These are phyloP conservation scores for Thermomucor indicae-seudaticae DNA, from an alignment of 371 early-diverging fungal genomes.

Conservation along the genomic window DNA sequence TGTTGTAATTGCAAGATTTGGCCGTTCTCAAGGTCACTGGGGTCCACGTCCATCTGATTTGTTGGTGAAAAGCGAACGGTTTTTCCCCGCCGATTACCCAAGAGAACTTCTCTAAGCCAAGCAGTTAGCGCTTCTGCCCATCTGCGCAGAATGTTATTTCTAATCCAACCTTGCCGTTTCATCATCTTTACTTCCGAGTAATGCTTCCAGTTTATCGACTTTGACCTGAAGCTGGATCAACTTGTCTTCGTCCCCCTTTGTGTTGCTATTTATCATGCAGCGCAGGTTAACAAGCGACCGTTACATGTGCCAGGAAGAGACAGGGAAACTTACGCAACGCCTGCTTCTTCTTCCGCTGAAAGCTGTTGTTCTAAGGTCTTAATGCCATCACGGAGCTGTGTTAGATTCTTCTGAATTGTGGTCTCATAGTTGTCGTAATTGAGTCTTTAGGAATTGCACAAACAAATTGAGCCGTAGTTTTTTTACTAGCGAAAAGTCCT, in stretches of 20 bases:
- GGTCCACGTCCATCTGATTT: conserved; percentile 33
- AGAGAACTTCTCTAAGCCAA: conserved; percentile 25
- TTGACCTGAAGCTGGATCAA: conserved; percentile 58
- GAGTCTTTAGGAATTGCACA: conserved; percentile 27
- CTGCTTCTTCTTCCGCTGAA: conserved; percentile 57
- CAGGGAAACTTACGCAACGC: conserved; percentile 37
- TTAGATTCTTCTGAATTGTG: conserved; percentile 53
- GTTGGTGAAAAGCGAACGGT: conserved; percentile 38
- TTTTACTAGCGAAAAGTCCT: neutral
- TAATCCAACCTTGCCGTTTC: conserved; percentile 37
- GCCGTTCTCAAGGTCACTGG: conserved; percentile 49
- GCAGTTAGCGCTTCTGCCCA: neutral
- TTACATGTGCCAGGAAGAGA: neutral
- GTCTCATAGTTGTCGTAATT: conserved; percentile 56
- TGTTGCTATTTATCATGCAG: conserved; percentile 26
- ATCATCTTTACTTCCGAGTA: conserved; percentile 51
- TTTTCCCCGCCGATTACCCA: conserved; percentile 29
- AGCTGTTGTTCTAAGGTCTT: conserved; percentile 55
- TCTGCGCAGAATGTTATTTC: neutral
- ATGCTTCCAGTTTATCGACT: conserved; percentile 57
- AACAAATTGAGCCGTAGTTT: neutral
- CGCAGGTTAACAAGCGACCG: neutral
- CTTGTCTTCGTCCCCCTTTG: conserved; percentile 55
- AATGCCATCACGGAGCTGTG: conserved; percentile 52
- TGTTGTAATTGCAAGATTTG: conserved; percentile 72